phyloP scores from a whole-genome alignment of 2,329 filamentous ascomycete species.

The Fusarium anthophilum region DNA sequence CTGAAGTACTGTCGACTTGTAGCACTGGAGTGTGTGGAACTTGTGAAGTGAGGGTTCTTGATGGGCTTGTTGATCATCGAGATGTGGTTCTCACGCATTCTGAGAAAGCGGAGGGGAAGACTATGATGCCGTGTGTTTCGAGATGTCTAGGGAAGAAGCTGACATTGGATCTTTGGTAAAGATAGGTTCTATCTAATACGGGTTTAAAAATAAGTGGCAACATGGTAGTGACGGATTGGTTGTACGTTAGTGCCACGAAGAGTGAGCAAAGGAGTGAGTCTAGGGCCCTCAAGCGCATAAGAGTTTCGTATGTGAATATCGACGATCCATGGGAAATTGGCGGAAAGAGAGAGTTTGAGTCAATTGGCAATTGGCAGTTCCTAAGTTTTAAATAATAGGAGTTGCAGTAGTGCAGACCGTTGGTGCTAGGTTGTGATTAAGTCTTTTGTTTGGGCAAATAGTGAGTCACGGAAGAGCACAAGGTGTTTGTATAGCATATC shows the following conservation, averaged over 20 bases:
- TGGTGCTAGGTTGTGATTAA: too few relatives aligned
- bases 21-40: background rate
- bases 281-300: too few relatives aligned
- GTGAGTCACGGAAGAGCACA: background rate
- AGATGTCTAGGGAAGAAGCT: background rate
- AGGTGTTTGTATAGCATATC: background rate
- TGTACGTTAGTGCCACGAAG: too few relatives aligned
- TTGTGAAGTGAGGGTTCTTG: background rate
- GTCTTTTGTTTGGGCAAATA: rapidly evolving
- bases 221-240: background rate
- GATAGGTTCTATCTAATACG: rapidly evolving
- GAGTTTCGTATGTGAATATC: too few relatives aligned
- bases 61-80: background rate
- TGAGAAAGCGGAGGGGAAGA: background rate
- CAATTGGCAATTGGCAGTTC: rapidly evolving
- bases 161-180: background rate
- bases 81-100: background rate
- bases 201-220: background rate
- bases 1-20: background rate
- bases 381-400: rapidly evolving
- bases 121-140: background rate
- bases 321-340: too few relatives aligned
- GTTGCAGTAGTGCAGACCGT: rapidly evolving
- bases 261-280: background rate
- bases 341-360: background rate